phyloP scores from a whole-genome alignment of 2,329 filamentous ascomycete genomes.

The Paraphoma chrysanthemicola region DNA sequence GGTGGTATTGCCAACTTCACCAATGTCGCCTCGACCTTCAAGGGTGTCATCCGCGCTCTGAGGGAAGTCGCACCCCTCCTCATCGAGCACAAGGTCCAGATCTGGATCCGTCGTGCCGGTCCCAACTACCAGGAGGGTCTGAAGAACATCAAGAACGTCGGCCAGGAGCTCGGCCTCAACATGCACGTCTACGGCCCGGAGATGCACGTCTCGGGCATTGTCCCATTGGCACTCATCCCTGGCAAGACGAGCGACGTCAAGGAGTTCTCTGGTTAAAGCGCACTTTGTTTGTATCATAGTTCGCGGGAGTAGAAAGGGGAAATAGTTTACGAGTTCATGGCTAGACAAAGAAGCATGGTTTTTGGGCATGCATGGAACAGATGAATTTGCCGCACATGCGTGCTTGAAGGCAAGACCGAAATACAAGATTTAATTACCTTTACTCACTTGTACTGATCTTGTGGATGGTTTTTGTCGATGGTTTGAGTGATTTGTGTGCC shows the following conservation, averaged over 20 bases:
- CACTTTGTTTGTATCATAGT: conserved; percentile 37
- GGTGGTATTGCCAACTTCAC: conserved; percentile 99
- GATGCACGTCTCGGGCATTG: conserved; percentile 93
- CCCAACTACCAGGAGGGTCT: conserved; percentile 99
- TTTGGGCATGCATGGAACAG: conserved; percentile 2
- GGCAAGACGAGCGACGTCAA: conserved; percentile 67
- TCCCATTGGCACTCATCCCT: conserved; percentile 80
- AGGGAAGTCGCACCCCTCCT: conserved; percentile 86
- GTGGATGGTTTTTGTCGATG: too few species aligned
- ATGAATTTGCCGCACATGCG: conserved; percentile 8
- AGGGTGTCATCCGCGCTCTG: conserved; percentile 97
- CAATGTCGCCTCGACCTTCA: conserved; percentile 99
- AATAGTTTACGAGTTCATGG: conserved; percentile 31
- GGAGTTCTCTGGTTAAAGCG: conserved; percentile 63
- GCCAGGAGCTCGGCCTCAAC: conserved; percentile 89
- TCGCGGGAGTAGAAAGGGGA: conserved; percentile 16
- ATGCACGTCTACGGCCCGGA: conserved; percentile 89
- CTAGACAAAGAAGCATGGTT: conserved; percentile 40
- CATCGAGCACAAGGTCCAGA: conserved; percentile 95
- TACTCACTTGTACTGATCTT: not conserved
- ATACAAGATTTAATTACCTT: conserved; percentile 26
- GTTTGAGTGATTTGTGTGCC: not conserved
- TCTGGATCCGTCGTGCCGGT: conserved; percentile 90
- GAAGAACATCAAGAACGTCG: conserved; percentile 99
- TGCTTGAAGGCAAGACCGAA: conserved; percentile 14